Evolutionary conservation across 257 asterid species (phyloP).

Genomic region (Primulina eburnea): DNA sequence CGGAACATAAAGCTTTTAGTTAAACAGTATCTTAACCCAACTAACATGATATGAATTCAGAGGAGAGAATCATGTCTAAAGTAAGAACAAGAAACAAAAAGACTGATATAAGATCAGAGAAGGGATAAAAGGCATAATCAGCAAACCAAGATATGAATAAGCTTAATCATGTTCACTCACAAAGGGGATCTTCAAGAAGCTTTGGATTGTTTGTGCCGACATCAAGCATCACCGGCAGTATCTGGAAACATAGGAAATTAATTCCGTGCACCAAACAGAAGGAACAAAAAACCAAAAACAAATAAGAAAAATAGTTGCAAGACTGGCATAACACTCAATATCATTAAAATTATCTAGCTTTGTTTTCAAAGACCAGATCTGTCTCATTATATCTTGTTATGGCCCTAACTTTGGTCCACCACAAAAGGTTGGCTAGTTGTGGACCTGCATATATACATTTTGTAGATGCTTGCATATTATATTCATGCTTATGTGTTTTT

Average conservation of each 20-base stretch:
- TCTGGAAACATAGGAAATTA: constrained; percentile 42
- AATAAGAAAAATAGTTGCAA: constrained; percentile 5
- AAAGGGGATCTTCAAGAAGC: constrained; percentile 87
- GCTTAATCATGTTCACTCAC: constrained; percentile 55
- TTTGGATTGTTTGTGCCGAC: constrained; percentile 95
- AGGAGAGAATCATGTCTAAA: no score
- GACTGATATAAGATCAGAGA: constrained; percentile 15
- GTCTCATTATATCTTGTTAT: not conserved
- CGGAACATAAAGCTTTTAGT: constrained; percentile 13
- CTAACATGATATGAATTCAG: not conserved
- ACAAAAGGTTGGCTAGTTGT: not conserved
- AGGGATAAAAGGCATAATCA: constrained; percentile 5
- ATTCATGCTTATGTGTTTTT: constrained; percentile 6
- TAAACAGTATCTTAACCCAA: not conserved
- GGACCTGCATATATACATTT: constrained; percentile 9
- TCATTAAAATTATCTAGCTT: constrained; percentile 20
- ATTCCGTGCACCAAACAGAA: constrained; percentile 14
- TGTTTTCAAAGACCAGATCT: constrained; percentile 15
- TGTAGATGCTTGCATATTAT: constrained; percentile 14
- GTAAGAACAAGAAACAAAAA: constrained; percentile 19
- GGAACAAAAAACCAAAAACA: not conserved
- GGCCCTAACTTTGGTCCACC: not conserved
- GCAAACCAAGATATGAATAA: constrained; percentile 13
- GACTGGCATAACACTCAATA: constrained; percentile 1
- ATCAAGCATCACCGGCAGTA: constrained; percentile 98